Evolutionary conservation across 1,284 basidiomycete genomes (phyloP), one percentile per base, ranked within the genome.

Genomic region (Tilletia horrida): DNA sequence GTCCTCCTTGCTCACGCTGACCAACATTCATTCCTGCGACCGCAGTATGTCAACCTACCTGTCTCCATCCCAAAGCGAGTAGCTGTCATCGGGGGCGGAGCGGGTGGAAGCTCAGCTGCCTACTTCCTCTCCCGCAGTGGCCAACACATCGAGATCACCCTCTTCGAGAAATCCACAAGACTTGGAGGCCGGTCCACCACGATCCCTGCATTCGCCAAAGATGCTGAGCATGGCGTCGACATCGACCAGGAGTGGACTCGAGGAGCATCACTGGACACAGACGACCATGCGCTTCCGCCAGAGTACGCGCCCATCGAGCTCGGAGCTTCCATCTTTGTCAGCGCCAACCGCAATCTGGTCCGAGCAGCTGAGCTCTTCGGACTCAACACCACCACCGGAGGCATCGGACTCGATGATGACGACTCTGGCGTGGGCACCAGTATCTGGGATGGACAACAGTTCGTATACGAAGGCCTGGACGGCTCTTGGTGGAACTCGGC

Each of bases 81-180:
- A 69, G 92, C 92, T 2, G 88, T 96, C 78, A 87, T 96, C 66
- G 93, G 93, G 42, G 92, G 92, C 0, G 93, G 93, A n/a, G 90
- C 92, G 9, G 90, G 86, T 11, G 93, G 93, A 2, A 87, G 87
- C 9, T 89, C 90, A 18, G 90, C 92, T 9, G 92, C 93, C 0
- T 95, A 91, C 83, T 97, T 92, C 88, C 86, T 96, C 63, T 84
- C 86, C 6, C 71, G 81, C 29, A 84, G 84, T 0, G 81, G 89
- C 31, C 18, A 47, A 25, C 85, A 88, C 64, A 83, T 92, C 3
- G 87, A 91, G 52, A 84, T 95, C 13, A 91, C 93, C 71, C 86
- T 96, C 8, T 95, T 89, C 80, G 93, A 97, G 73, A 86, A 86
- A 71, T 85, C 85, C 61, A 84, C 84, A 23, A 89, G 90, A 73